A percentile compares a stretch with the other conserved stretches of the same genome.
Conservation (phyloP, 805 yeast genomes). For the Wickerhamiella sergipiensis region DNA sequence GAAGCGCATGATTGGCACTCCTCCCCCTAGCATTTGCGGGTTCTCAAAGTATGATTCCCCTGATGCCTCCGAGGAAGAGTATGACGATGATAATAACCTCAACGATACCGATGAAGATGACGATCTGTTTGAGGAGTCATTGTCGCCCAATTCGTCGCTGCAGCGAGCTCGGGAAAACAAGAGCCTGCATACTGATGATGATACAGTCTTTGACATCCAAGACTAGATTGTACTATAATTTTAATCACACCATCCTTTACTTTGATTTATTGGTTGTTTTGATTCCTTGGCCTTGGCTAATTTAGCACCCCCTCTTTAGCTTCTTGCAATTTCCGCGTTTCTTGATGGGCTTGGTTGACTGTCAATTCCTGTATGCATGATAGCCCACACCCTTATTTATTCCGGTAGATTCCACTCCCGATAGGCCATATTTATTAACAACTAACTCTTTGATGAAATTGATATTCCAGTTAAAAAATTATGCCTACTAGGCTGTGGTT, state of each 20-base stretch:
- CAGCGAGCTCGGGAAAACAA: not conserved
- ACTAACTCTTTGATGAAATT: not conserved
- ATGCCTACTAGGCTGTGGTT: too few species aligned
- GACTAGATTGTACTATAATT: not conserved
- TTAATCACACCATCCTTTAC: not conserved
- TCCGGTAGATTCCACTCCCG: not conserved
- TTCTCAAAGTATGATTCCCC: not conserved
- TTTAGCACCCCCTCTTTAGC: too few species aligned
- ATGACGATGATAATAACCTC: not conserved
- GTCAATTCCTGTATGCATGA: not conserved
- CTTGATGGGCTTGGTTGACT: too few species aligned
- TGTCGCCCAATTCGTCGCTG: not conserved
- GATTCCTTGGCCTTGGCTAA: too few species aligned
- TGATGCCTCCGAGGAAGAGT: not conserved
- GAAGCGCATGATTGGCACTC: constrained; percentile 1
- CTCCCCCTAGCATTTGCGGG: not conserved
- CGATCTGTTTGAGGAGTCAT: not conserved
- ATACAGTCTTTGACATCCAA: not conserved
- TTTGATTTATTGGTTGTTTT: too few species aligned
- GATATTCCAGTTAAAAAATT: not conserved
- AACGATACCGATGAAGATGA: not conserved
- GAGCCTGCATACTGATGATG: not conserved
- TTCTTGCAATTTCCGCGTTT: too few species aligned
- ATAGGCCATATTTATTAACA: too few species aligned
- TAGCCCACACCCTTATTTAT: not conserved